Evolutionary conservation across 495 filamentous ascomycete species (phyloP).

Genomic region (Tuber indicum): DNA sequence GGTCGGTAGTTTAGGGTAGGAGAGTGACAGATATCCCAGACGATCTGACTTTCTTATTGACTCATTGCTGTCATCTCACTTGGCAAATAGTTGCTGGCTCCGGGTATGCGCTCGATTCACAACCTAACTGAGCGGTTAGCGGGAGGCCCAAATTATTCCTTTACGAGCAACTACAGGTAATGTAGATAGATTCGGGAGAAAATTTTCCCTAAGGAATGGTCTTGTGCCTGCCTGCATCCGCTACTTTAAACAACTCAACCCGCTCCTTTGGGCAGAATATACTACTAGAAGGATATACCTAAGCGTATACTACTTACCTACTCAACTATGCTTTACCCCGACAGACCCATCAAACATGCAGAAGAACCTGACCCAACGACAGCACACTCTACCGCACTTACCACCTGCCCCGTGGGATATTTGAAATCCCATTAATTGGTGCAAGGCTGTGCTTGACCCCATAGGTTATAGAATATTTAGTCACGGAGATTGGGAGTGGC

Average conservation of each 20-base stretch:
- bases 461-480: no score
- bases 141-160: background rate
- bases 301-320: background rate
- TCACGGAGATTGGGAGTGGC: no score
- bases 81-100: background rate
- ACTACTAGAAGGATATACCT: background rate
- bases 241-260: background rate
- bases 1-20: background rate
- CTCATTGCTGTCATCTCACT: background rate
- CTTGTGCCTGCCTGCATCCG: background rate
- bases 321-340: no score
- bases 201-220: background rate
- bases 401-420: no score
- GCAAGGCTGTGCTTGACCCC: no score
- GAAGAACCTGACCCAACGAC: no score
- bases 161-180: background rate
- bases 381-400: background rate
- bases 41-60: background rate
- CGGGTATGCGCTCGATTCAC: background rate
- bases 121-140: background rate
- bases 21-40: background rate
- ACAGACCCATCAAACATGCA: background rate
- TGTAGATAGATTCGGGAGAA: background rate
- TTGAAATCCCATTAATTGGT: no score
- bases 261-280: background rate